Base-by-base conservation (phyloP, 2,329 filamentous ascomycete genomes). In the Neofusicoccum laricinum region DNA sequence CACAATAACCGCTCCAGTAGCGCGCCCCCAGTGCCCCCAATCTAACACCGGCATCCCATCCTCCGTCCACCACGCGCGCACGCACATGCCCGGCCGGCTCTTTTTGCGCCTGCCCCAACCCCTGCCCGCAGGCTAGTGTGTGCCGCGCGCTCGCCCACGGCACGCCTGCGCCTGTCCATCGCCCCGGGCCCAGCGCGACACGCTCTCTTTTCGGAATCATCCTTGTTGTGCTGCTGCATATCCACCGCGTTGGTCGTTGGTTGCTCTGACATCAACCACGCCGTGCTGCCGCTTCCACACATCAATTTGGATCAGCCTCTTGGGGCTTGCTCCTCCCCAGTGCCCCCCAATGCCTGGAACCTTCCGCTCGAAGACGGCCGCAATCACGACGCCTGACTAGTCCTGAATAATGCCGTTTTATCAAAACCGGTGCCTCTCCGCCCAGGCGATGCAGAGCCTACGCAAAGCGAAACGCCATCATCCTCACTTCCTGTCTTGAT, bases 301-400 rank as follows among this genome's bases (percentile, higher is more conserved):
- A 58, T 73, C 70, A 71, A 73, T 73, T 71, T 75, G 73, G 73
- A 75, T 76, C 75, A 76, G 73, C 73, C 71, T 73, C 72, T 75
- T 72, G 70, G 69, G 71, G 72, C 71, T 68, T 61, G 58, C 43
- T 61, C 59, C 63, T 48, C 45, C 53, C 40, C 51, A 43, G 45
- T 64, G 51, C 41, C 51, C 45, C 30, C 21, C 43, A 58, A 71
- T 73, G 72, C 70, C 74, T 76, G 74, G 75, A 74, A 74, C 72
- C 71, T 75, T 73, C 73, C 74, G 74, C 62, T 63, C 65, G 67
- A 59, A n/a, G 55, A 66, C 66, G 55, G 59, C 65, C 51, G 51
- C 62, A 63, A 65, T 69, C 65, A 67, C 68, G 64, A 67, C 63
- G 63, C 63, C 63, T 64, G 63, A 64, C 63, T 64, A 64, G 63